Evolutionary conservation across 1,139 yeast species (phyloP).

Genomic region (Candida mesenterica): DNA sequence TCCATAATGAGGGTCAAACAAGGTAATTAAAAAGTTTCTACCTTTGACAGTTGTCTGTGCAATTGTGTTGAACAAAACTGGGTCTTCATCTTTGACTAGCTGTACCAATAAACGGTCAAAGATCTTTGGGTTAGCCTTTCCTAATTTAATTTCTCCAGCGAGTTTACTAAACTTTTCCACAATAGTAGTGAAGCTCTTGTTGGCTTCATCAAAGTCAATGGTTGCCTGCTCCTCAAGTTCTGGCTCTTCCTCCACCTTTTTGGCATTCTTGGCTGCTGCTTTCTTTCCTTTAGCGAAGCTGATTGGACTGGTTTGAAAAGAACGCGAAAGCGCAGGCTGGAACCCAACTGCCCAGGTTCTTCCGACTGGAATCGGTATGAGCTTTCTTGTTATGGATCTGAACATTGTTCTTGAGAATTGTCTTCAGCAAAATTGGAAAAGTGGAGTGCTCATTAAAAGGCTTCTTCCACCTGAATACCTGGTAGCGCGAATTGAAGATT

Average conservation of each 20-base stretch:
- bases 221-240: constrained; percentile 20
- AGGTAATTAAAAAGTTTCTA: constrained; percentile 67
- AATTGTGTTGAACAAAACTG: constrained; percentile 48
- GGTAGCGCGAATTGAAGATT: too few species aligned
- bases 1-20: constrained; percentile 74
- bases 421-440: not conserved
- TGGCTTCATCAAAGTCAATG: constrained; percentile 42
- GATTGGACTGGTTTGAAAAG: constrained; percentile 4
- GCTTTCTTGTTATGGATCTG: not conserved
- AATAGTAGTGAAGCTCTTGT: constrained; percentile 46
- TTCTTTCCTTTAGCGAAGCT: constrained; percentile 15
- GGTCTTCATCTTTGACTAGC: constrained; percentile 45
- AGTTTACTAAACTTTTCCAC: constrained; percentile 54
- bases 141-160: constrained; percentile 62
- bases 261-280: constrained; percentile 14
- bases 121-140: constrained; percentile 62
- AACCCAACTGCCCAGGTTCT: not conserved
- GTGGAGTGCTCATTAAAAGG: too few species aligned
- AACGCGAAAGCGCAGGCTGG: not conserved
- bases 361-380: not conserved
- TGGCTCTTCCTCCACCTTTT: constrained; percentile 14
- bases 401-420: not conserved
- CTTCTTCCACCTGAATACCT: too few species aligned
- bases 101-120: constrained; percentile 60
- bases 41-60: constrained; percentile 76